Evolutionary conservation across 176 grass and related monocot species (phyloP), one percentile per base, ranked within the genome.

Genomic region (Rhynchospora tenuis): DNA sequence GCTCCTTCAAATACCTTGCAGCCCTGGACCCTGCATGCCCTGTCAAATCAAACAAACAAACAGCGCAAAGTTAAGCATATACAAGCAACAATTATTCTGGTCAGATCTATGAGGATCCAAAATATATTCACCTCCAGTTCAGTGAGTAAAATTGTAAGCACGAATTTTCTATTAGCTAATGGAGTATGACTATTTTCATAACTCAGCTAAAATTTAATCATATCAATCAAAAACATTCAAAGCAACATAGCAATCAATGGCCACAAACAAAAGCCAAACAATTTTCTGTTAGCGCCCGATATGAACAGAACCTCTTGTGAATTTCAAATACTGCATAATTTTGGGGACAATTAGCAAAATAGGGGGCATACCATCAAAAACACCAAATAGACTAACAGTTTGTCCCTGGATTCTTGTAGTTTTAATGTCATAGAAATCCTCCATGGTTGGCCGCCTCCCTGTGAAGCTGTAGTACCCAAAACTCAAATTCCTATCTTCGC

Each of bases 351-450:
- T 28, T 54, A 29, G 22, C 23, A 84, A 26, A 80, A 57, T 50
- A 78, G 29, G 89, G 60, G 86, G 68, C 84, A 74, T 89, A 98
- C 96, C 96, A 59, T 98, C 96, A 56, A 91, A 98, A 84, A 93
- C 85, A 33, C 93, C 96, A 86, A 98, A 95, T 19, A 98, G 88
- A 83, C 87, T 95, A 86, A 98, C 89, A 88, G 88, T 52, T 57
- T 90, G 86, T 8, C 88, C 93, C 64, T 93, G 69, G 15, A 98
- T 91, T 85, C 90, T 90, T 78, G 88, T 88, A 84, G 91, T 79
- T 83, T 95, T 92, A 63, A 93, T 84, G 84, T 98, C 96, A 86
- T 88, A 98, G 70, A 90, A 98, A 87, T 98, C 93, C 65, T 98
- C 93, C 96, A 95, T 98, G 52, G 85, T 95, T 73, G 91, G 79